These are phyloP conservation scores for Trifolium pratense DNA, from an alignment of 306 rosid genomes.

Conservation along the genomic window DNA sequence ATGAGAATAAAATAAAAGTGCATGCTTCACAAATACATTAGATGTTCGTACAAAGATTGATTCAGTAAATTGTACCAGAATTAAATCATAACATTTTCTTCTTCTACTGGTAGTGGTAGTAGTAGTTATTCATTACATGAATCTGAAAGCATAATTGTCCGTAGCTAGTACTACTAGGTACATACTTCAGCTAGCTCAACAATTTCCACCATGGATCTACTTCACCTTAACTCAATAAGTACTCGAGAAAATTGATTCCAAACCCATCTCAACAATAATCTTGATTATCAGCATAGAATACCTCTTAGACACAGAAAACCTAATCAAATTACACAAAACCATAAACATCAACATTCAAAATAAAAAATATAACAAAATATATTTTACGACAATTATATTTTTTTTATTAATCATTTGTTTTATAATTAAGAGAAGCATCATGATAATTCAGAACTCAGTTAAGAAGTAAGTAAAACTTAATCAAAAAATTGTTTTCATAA, in stretches of 20 bases:
- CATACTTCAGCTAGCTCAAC: not conserved
- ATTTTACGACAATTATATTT: no score
- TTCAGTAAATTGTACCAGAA: not conserved
- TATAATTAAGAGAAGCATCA: no score
- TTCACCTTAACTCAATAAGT: not conserved
- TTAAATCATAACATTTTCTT: conserved; percentile 3
- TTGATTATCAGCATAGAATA: not conserved
- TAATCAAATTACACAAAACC: not conserved
- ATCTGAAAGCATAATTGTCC: not conserved
- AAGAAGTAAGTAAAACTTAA: no score
- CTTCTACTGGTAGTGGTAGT: not conserved
- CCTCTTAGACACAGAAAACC: conserved; percentile 9
- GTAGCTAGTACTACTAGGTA: not conserved
- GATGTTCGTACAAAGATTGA: not conserved
- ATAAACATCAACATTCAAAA: not conserved
- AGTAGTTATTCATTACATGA: not conserved
- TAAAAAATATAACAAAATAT: no score
- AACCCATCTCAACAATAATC: conserved; percentile 29
- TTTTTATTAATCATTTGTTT: no score
- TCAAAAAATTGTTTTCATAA: no score
- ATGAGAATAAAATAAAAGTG: not conserved
- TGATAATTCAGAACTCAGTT: no score
- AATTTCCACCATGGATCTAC: not conserved
- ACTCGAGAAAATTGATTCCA: conserved; percentile 21
- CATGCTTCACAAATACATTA: not conserved